Percentiles rank a stretch among this genome's conserved stretches.
Evolutionary conservation across 2,329 filamentous ascomycete genomes (phyloP).

Genomic region (Fusarium chlamydosporum): DNA sequence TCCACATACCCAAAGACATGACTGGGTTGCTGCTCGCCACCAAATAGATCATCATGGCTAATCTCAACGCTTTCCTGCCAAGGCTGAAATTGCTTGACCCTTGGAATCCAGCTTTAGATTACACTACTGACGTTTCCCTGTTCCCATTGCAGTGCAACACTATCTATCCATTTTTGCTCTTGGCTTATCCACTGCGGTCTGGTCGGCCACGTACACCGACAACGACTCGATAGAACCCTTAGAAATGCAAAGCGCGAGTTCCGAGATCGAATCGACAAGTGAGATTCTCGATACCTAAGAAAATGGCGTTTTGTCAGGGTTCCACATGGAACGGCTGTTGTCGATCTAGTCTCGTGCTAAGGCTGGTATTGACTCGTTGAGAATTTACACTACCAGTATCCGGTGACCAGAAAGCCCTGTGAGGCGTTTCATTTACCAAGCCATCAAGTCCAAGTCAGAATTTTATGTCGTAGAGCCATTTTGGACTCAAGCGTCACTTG

Average conservation of each 20-base stretch:
- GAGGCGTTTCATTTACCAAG: not conserved
- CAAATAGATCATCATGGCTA: not conserved
- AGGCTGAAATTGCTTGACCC: not conserved
- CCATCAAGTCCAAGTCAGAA: not conserved
- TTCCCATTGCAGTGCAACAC: conserved; percentile 2
- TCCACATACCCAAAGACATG: not conserved
- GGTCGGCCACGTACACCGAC: conserved; percentile 1
- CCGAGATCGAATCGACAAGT: conserved; percentile 1
- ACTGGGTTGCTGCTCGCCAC: not conserved
- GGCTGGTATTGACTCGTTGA: conserved; percentile 9
- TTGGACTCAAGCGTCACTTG: not conserved
- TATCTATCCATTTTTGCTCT: conserved; percentile 3
- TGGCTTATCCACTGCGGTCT: conserved; percentile 6
- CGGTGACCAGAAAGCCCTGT: not conserved
- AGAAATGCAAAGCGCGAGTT: not conserved
- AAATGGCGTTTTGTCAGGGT: conserved; percentile 3
- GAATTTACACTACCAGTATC: not conserved
- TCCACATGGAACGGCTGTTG: conserved; percentile 13
- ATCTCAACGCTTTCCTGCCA: not conserved
- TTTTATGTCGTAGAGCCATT: not conserved
- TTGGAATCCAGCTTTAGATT: not conserved
- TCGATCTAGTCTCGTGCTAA: conserved; percentile 12
- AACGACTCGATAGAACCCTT: not conserved
- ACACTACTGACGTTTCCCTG: not conserved
- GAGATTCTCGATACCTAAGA: not conserved